These are phyloP conservation scores for Leptoxyphium fumago DNA, from an alignment of 2,329 filamentous ascomycete genomes.

Conservation along the genomic window DNA sequence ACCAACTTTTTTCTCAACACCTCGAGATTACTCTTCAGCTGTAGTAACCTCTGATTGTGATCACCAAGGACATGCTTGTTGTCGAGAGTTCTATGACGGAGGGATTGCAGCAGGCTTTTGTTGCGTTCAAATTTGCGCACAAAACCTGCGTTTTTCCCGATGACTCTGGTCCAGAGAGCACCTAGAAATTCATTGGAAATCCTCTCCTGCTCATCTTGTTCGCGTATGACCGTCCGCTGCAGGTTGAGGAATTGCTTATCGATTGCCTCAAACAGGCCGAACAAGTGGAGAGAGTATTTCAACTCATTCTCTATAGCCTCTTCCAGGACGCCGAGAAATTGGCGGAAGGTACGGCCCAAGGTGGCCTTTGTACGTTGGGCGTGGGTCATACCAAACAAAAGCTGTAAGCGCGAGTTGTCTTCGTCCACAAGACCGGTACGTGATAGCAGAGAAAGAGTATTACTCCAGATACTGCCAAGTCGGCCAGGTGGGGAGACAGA, in stretches of 20 bases:
- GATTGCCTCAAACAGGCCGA: conserved; percentile 80
- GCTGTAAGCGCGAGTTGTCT: conserved; percentile 53
- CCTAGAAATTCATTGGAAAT: conserved; percentile 68
- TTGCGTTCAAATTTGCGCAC: conserved; percentile 91
- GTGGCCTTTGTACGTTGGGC: conserved; percentile 68
- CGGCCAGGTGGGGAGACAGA: conserved; percentile 46
- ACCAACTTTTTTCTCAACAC: conserved; percentile 71
- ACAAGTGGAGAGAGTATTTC: conserved; percentile 63
- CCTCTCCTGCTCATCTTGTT: conserved; percentile 67
- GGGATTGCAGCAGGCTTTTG: conserved; percentile 58
- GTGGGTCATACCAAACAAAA: conserved; percentile 64
- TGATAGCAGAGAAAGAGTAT: conserved; percentile 64
- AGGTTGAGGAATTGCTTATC: conserved; percentile 84
- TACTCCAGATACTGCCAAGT: conserved; percentile 64
- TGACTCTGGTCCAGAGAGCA: conserved; percentile 70
- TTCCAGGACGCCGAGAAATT: conserved; percentile 76
- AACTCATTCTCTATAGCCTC: conserved; percentile 78
- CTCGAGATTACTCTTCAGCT: conserved; percentile 76
- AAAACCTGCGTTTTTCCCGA: conserved; percentile 58
- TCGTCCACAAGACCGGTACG: conserved; percentile 32
- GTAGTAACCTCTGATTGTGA: conserved; percentile 71
- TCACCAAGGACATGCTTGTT: conserved; percentile 80
- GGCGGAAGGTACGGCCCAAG: conserved; percentile 73
- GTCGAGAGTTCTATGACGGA: conserved; percentile 67
- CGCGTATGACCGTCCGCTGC: conserved; percentile 69